Percentiles rank a stretch among this genome's conserved stretches.
Evolutionary conservation across 2,329 filamentous ascomycete species (phyloP).

Genomic region (Colletotrichum chrysophilum): DNA sequence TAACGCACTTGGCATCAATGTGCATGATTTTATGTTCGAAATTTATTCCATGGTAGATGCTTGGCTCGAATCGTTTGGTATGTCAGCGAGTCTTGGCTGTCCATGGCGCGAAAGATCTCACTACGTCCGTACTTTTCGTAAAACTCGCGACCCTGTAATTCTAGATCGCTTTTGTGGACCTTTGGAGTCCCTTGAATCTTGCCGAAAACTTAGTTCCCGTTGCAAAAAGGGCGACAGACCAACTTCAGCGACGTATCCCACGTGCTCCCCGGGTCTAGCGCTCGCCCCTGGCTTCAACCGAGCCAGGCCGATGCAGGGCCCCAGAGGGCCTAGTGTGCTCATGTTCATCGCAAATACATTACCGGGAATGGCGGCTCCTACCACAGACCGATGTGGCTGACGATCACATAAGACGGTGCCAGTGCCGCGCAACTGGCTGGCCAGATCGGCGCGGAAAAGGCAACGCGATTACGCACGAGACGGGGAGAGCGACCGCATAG

Average conservation of each 20-base stretch:
- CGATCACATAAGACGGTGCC: not conserved
- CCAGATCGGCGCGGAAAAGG: not conserved
- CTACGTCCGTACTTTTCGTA: not conserved
- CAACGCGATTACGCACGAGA: not conserved
- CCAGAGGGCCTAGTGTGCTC: not conserved
- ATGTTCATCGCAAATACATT: not conserved
- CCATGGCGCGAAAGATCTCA: not conserved
- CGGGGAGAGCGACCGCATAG: not conserved
- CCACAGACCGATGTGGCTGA: not conserved
- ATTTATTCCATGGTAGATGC: not conserved
- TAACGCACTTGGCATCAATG: not conserved
- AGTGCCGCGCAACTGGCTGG: not conserved
- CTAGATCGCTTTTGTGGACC: not conserved
- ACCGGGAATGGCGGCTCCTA: not conserved
- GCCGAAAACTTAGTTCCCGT: not conserved
- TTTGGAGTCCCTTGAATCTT: not conserved
- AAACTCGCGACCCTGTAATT: not conserved
- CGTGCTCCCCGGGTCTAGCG: not conserved
- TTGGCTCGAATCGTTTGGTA: not conserved
- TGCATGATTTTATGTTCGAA: not conserved
- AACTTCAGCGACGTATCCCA: not conserved
- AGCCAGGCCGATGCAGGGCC: no score
- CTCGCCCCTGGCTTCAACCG: not conserved
- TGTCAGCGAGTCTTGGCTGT: not conserved
- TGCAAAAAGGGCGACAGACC: not conserved